These are phyloP conservation scores for Artomyces pyxidatus DNA, from an alignment of 768 basidiomycete genomes.

Conservation along the genomic window DNA sequence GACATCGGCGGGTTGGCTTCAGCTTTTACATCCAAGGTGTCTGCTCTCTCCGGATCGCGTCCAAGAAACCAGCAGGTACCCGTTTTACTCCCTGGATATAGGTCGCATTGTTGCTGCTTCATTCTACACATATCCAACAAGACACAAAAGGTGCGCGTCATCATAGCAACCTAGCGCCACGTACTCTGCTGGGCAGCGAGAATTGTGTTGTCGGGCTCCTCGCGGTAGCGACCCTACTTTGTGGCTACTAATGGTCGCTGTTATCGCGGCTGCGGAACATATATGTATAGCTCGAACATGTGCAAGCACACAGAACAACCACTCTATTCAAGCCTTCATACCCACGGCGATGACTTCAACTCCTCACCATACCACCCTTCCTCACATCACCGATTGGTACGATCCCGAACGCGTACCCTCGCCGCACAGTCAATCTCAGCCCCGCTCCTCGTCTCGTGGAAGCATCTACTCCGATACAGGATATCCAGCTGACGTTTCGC, in stretches of 20 bases:
- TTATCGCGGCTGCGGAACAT: background rate
- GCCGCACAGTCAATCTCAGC: background rate
- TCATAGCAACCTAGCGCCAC: background rate
- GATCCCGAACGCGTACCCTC: background rate
- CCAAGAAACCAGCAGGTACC: too few relatives aligned
- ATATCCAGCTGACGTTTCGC: background rate
- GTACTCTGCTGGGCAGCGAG: background rate
- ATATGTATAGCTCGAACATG: background rate
- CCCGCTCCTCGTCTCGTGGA: background rate
- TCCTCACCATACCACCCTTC: background rate
- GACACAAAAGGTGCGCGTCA: background rate
- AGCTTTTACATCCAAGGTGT: too few relatives aligned
- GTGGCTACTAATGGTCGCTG: background rate
- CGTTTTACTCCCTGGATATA: too few relatives aligned
- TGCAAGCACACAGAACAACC: background rate
- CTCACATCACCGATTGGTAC: background rate
- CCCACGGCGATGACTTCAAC: background rate
- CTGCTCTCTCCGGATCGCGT: too few relatives aligned
- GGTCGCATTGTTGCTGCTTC: too few relatives aligned
- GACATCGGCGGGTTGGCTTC: too few relatives aligned
- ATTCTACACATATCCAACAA: too few relatives aligned
- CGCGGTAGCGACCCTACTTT: background rate
- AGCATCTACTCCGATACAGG: background rate
- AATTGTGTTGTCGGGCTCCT: background rate
- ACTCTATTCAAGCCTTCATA: background rate